These are phyloP conservation scores for Quercus bicolor DNA, from an alignment of 306 rosid genomes.

Conservation along the genomic window DNA sequence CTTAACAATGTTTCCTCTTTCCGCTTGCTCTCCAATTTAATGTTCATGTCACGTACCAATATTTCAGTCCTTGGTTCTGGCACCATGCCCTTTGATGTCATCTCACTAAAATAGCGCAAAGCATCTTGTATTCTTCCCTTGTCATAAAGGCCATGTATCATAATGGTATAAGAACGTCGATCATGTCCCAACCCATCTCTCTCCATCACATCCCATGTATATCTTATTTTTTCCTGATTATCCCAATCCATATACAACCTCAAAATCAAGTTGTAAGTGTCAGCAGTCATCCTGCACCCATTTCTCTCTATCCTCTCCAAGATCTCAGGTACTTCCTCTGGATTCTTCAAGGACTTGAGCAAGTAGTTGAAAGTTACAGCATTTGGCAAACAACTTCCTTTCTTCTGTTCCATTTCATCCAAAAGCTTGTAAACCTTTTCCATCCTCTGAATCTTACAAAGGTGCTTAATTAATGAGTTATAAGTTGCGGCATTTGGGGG, in stretches of 20 bases:
- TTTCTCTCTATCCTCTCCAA: conserved; percentile 61
- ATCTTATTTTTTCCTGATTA: too few relatives aligned
- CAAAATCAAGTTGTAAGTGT: conserved; percentile 60
- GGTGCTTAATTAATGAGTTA: conserved; percentile 60
- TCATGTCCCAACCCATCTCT: conserved; percentile 46
- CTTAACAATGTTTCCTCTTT: not conserved
- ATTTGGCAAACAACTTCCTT: conserved; percentile 55
- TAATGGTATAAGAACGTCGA: conserved; percentile 57
- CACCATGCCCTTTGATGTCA: conserved; percentile 22
- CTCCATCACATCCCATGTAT: too few relatives aligned
- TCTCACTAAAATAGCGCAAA: conserved; percentile 50
- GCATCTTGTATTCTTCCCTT: conserved; percentile 59
- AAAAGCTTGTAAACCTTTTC: conserved; percentile 58
- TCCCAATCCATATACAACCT: conserved; percentile 15
- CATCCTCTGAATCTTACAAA: conserved; percentile 61
- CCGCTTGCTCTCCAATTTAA: conserved; percentile 4
- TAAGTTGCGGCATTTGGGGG: conserved; percentile 58
- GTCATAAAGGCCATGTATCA: conserved; percentile 63
- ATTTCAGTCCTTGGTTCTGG: too few relatives aligned
- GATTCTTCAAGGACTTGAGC: conserved; percentile 51
- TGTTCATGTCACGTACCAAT: too few relatives aligned
- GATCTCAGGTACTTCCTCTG: conserved; percentile 47
- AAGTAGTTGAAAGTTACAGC: conserved; percentile 53
- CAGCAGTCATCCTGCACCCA: conserved; percentile 51
- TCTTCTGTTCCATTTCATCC: conserved; percentile 57